Evolutionary conservation across 2,329 filamentous ascomycete species (phyloP).

Genomic region (Colletotrichum sp.): DNA sequence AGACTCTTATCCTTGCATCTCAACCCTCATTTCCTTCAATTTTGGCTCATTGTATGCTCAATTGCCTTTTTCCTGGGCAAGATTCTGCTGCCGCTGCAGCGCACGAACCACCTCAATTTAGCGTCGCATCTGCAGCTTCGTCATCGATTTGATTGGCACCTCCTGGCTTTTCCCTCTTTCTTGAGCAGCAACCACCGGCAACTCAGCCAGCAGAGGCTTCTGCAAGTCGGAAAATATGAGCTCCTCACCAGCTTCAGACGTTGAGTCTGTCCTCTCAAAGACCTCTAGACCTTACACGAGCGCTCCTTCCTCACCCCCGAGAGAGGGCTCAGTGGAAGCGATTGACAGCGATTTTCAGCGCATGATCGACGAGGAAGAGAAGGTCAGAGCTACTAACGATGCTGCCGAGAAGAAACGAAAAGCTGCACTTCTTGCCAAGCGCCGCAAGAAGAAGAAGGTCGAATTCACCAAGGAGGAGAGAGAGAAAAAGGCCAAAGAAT

Average conservation of each 20-base stretch:
- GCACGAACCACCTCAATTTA: not conserved
- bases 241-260: slow-evolving; percentile 33
- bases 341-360: slow-evolving; percentile 26
- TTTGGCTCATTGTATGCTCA: not conserved
- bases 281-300: slow-evolving; percentile 35
- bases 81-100: not conserved
- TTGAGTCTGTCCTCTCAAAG: slow-evolving; percentile 32
- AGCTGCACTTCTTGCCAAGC: slow-evolving; percentile 43
- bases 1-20: not conserved
- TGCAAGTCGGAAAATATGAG: slow-evolving; percentile 26
- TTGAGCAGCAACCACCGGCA: not conserved
- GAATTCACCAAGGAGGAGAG: slow-evolving; percentile 56
- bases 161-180: not conserved
- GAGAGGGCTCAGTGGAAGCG: slow-evolving; percentile 23
- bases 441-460: slow-evolving; percentile 51
- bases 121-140: not conserved
- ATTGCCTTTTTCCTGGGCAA: not conserved
- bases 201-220: rapidly evolving
- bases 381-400: slow-evolving; percentile 40
- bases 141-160: slow-evolving; percentile 4
- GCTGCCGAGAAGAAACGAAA: slow-evolving; percentile 53
- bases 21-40: not conserved
- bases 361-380: slow-evolving; percentile 40
- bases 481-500: slow-evolving; percentile 62
- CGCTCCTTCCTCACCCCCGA: slow-evolving; percentile 42